Evolutionary conservation across 2,329 filamentous ascomycete genomes (phyloP).

Genomic region (Elsinoe arachidis): DNA sequence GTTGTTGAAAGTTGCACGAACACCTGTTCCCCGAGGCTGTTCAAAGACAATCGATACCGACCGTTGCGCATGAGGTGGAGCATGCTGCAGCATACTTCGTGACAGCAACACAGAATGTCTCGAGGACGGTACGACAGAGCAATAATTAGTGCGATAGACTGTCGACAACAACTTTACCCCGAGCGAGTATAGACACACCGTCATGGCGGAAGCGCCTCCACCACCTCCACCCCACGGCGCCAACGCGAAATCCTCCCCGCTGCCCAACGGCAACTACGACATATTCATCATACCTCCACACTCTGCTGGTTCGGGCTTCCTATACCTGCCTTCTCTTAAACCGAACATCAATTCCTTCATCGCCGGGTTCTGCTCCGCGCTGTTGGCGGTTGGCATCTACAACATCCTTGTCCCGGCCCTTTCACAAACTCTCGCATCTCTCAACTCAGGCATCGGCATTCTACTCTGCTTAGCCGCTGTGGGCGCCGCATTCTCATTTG

Average conservation of each 20-base stretch:
- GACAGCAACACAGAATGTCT: conserved; percentile 10
- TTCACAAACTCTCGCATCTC: conserved; percentile 57
- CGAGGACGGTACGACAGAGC: not conserved
- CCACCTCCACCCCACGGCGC: conserved; percentile 80
- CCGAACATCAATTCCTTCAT: conserved; percentile 85
- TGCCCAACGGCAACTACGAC: conserved; percentile 88
- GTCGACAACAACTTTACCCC: not conserved
- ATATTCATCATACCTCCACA: conserved; percentile 95
- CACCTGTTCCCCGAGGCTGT: not conserved
- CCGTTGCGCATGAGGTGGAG: not conserved
- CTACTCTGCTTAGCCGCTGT: conserved; percentile 63
- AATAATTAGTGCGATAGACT: conserved; percentile 6
- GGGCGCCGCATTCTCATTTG: conserved; percentile 67
- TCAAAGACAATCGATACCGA: conserved; percentile 4
- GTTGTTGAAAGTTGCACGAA: not conserved
- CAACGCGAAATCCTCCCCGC: conserved; percentile 53
- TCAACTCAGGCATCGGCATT: conserved; percentile 53
- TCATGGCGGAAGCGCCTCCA: conserved; percentile 46
- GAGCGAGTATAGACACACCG: not conserved
- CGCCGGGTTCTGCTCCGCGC: conserved; percentile 70
- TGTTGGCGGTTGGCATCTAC: conserved; percentile 65
- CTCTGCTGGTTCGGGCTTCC: conserved; percentile 77
- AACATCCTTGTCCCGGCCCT: conserved; percentile 65
- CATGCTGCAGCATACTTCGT: not conserved
- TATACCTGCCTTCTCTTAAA: conserved; percentile 85